Evolutionary conservation across 2,329 filamentous ascomycete species (phyloP).

Genomic region (Leptoxyphium fumago): DNA sequence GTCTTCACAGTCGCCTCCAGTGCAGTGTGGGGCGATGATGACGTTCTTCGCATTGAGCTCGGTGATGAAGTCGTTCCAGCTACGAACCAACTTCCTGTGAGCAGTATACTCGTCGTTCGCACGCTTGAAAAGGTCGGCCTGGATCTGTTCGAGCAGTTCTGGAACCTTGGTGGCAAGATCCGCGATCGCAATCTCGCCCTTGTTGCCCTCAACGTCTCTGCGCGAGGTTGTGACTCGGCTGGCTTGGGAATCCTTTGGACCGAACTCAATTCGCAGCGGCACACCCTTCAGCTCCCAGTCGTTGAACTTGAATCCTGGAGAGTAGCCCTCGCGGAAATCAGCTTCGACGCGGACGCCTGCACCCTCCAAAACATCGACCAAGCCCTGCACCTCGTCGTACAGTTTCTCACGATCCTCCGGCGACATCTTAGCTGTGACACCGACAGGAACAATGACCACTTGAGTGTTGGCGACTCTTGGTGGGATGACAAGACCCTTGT

Average conservation of each 20-base stretch:
- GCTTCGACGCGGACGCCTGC: slow-evolving; percentile 64
- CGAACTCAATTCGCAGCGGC: slow-evolving; percentile 85
- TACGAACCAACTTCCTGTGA: slow-evolving; percentile 64
- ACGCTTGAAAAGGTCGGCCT: slow-evolving; percentile 62
- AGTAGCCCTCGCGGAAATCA: slow-evolving; percentile 78
- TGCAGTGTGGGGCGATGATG: slow-evolving; percentile 79
- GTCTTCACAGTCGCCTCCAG: slow-evolving; percentile 74
- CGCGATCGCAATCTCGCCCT: slow-evolving; percentile 62
- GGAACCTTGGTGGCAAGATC: slow-evolving; percentile 62
- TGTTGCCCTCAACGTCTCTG: slow-evolving; percentile 62
- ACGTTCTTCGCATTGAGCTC: slow-evolving; percentile 86
- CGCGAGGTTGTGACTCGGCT: slow-evolving; percentile 72
- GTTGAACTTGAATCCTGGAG: slow-evolving; percentile 90
- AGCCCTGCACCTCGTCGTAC: slow-evolving; percentile 57
- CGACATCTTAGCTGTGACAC: slow-evolving; percentile 75
- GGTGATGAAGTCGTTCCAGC: slow-evolving; percentile 86
- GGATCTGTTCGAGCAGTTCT: slow-evolving; percentile 75
- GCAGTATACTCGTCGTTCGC: slow-evolving; percentile 65
- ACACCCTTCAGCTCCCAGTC: slow-evolving; percentile 97
- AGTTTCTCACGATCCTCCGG: slow-evolving; percentile 66
- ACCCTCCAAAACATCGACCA: slow-evolving; percentile 54
- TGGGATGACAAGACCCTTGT: slow-evolving; percentile 87
- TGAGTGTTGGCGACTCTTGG: slow-evolving; percentile 80
- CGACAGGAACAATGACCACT: slow-evolving; percentile 77
- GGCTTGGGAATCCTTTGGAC: slow-evolving; percentile 82